Evolutionary conservation across 2,329 filamentous ascomycete genomes (phyloP).

Genomic region (Xylaria sp.): DNA sequence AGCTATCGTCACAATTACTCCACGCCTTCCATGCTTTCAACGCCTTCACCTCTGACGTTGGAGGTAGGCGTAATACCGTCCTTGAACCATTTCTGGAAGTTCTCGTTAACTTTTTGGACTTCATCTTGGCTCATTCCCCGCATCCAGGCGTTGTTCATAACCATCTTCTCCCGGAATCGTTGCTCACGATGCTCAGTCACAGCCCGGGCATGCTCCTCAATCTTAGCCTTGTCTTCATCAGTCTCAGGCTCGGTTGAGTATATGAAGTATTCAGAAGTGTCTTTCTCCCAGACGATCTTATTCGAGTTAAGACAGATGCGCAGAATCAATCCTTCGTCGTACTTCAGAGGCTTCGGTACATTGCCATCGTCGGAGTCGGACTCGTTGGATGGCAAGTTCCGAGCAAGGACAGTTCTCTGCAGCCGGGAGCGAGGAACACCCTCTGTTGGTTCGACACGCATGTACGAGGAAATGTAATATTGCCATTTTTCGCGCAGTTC

Average conservation of each 20-base stretch:
- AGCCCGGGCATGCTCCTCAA: slow-evolving; percentile 60
- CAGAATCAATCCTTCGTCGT: slow-evolving; percentile 69
- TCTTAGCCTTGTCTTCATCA: slow-evolving; percentile 65
- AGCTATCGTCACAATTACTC: slow-evolving; percentile 14
- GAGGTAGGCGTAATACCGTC: slow-evolving; percentile 48
- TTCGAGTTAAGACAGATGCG: slow-evolving; percentile 78
- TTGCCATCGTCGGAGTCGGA: slow-evolving; percentile 65
- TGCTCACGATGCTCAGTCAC: slow-evolving; percentile 65
- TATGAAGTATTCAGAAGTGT: slow-evolving; percentile 70
- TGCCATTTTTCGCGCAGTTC: slow-evolving; percentile 84
- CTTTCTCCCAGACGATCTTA: slow-evolving; percentile 75
- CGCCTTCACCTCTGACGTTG: slow-evolving; percentile 32
- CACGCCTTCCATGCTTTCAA: slow-evolving; percentile 27
- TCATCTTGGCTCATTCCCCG: slow-evolving; percentile 78
- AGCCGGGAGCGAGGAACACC: slow-evolving; percentile 68
- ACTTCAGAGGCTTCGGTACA: slow-evolving; percentile 62
- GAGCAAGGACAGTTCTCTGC: slow-evolving; percentile 69
- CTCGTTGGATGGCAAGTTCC: slow-evolving; percentile 68
- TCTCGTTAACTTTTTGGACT: slow-evolving; percentile 73
- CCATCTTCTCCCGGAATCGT: slow-evolving; percentile 77
- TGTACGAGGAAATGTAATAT: slow-evolving; percentile 92
- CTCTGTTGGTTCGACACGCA: slow-evolving; percentile 85
- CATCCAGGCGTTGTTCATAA: slow-evolving; percentile 80
- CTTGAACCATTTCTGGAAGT: slow-evolving; percentile 57
- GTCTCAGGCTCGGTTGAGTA: slow-evolving; percentile 71